Percentiles rank a stretch among this genome's conserved stretches.
phyloP scores from a whole-genome alignment of 2,329 filamentous ascomycete species.

The Raffaelea albimanens region DNA sequence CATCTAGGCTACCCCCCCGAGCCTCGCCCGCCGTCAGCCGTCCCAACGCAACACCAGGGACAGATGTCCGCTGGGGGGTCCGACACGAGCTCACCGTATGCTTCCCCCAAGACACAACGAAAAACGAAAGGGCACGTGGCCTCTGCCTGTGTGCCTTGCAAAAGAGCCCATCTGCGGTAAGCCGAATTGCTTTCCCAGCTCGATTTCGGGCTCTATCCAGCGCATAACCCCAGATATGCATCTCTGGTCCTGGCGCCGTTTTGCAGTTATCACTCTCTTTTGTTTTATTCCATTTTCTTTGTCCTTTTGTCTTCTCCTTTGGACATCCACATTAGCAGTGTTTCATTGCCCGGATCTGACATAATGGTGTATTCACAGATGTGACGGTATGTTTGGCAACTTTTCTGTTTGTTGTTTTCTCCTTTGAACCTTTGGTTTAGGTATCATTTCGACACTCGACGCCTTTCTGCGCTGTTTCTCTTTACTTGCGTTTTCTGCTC shows the following conservation, averaged over 20 bases:
- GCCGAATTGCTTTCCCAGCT: conserved; percentile 11
- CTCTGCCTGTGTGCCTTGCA: conserved; percentile 78
- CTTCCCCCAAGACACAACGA: conserved; percentile 51
- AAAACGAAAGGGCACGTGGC: conserved; percentile 75
- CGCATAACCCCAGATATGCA: neutral
- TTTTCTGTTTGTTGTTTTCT: neutral
- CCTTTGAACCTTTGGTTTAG: neutral
- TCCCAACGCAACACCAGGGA: conserved; percentile 29
- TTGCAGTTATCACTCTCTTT: neutral
- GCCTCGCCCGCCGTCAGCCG: conserved; percentile 23
- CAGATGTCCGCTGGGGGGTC: conserved; percentile 1
- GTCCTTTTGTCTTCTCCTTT: too few species aligned
- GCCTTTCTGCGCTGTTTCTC: neutral
- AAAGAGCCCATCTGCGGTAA: conserved; percentile 68
- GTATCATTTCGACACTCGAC: neutral
- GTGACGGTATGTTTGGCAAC: conserved; percentile 48
- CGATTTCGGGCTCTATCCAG: neutral
- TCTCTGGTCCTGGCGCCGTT: neutral
- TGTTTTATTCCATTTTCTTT: too few species aligned
- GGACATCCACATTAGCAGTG: too few species aligned
- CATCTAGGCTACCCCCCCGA: conserved; percentile 11
- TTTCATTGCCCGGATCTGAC: conserved; percentile 1
- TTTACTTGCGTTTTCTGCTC: neutral
- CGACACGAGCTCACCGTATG: conserved; percentile 28
- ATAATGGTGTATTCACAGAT: conserved; percentile 37